Evolutionary conservation across 306 rosid species (phyloP).

Genomic region (Trifolium pratense): DNA sequence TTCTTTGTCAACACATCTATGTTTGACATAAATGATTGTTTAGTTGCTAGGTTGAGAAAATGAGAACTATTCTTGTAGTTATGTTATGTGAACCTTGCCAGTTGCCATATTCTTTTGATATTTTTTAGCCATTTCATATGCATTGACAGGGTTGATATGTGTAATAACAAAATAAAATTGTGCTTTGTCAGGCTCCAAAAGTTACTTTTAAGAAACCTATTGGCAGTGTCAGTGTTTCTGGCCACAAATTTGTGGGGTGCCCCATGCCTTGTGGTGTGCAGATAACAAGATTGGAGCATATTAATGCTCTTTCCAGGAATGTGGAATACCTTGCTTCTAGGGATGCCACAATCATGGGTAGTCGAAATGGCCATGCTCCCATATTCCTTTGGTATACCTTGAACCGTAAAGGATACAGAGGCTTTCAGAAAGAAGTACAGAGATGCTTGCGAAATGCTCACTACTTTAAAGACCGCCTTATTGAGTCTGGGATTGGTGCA

Average conservation of each 20-base stretch:
- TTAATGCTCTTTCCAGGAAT: conserved; percentile 57
- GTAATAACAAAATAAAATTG: not conserved
- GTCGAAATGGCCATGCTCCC: conserved; percentile 68
- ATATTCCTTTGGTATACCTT: conserved; percentile 66
- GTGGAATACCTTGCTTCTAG: conserved; percentile 66
- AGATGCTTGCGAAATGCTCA: conserved; percentile 60
- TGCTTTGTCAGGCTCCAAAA: conserved; percentile 58
- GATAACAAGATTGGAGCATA: conserved; percentile 56
- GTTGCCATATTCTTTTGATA: not conserved
- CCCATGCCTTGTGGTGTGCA: conserved; percentile 73
- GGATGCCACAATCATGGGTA: conserved; percentile 67
- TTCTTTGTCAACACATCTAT: conserved; percentile 25
- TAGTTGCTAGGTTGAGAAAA: conserved; percentile 1
- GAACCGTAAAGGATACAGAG: conserved; percentile 60
- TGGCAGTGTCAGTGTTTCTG: conserved; percentile 66
- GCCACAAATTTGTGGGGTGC: conserved; percentile 67
- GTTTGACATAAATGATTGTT: conserved; percentile 9
- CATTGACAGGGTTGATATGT: not conserved
- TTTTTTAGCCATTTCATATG: not conserved
- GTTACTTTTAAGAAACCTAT: conserved; percentile 62
- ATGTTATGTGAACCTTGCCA: not conserved
- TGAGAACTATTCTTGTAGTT: conserved; percentile 31
- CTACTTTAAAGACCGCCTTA: conserved; percentile 56
- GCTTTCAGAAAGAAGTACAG: conserved; percentile 66
- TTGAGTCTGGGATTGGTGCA: conserved; percentile 55